These are phyloP conservation scores for Xylaria acuta DNA, from an alignment of 495 filamentous ascomycete species.

Conservation along the genomic window DNA sequence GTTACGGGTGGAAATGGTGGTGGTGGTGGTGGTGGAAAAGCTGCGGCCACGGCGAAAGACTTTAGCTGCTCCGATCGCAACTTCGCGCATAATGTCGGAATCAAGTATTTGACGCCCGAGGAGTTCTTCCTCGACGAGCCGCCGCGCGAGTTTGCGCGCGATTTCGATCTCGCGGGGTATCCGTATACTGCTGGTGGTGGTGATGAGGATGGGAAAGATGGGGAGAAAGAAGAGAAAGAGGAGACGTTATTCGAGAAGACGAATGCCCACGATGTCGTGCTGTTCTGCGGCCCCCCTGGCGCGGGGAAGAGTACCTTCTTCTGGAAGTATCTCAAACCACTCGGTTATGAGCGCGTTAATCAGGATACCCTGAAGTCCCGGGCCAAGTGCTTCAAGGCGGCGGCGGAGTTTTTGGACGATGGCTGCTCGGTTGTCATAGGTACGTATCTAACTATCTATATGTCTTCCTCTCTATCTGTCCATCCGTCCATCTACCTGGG, in stretches of 20 bases:
- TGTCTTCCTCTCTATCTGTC: not conserved
- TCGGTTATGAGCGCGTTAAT: conserved; percentile 85
- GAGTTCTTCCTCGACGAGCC: conserved; percentile 80
- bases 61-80: conserved; percentile 84
- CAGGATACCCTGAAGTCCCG: conserved; percentile 83
- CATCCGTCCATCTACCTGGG: not conserved
- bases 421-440: conserved; percentile 76
- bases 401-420: conserved; percentile 65
- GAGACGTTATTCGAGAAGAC: conserved; percentile 62
- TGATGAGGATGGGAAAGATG: no score
- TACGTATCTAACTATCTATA: conserved; percentile 63
- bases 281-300: conserved; percentile 88
- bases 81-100: conserved; percentile 80
- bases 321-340: conserved; percentile 75
- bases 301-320: conserved; percentile 93
- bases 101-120: conserved; percentile 85
- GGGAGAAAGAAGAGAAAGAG: conserved; percentile 17
- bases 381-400: conserved; percentile 84
- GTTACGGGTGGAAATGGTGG: no score
- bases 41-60: conserved; percentile 47
- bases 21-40: conserved; percentile 27
- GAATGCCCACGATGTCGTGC: conserved; percentile 73
- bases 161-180: conserved; percentile 66
- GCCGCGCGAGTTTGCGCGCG: conserved; percentile 64
- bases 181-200: conserved; percentile 36